Conservation (phyloP, 148 eudicot genomes). For the Polygonum maritimum region DNA sequence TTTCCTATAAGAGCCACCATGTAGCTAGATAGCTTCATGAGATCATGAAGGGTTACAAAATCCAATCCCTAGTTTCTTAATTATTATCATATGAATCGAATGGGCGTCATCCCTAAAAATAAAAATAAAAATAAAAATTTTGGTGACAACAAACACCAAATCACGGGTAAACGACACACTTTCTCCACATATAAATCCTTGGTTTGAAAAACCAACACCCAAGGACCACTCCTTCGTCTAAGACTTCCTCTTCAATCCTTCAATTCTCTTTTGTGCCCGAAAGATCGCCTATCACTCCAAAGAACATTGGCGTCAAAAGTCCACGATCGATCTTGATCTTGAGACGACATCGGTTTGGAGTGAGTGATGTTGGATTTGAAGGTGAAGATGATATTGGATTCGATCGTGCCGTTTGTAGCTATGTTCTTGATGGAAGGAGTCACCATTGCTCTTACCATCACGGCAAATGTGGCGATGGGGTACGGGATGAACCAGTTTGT, state of each 20-base stretch:
- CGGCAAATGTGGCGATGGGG: constrained; percentile 47
- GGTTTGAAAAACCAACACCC: neutral
- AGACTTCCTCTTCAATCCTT: neutral
- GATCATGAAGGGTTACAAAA: constrained; percentile 3
- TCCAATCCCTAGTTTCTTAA: neutral
- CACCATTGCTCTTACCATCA: constrained; percentile 58
- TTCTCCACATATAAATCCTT: neutral
- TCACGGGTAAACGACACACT: neutral
- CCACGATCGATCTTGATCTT: neutral
- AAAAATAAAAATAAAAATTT: neutral
- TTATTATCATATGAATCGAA: neutral
- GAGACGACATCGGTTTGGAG: neutral
- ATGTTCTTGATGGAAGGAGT: constrained; percentile 57
- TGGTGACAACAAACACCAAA: neutral
- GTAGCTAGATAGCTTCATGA: constrained; percentile 11
- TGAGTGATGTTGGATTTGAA: constrained; percentile 9
- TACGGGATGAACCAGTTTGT: constrained; percentile 70
- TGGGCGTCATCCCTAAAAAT: neutral
- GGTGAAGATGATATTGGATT: constrained; percentile 17
- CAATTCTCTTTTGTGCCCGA: neutral
- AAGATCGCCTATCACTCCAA: neutral
- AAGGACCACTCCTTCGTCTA: neutral
- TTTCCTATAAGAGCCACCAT: neutral
- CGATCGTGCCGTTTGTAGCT: constrained; percentile 27
- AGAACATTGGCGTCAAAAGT: neutral